phyloP scores from a whole-genome alignment of 2,329 filamentous ascomycete species.

The Chaetomiaceae sp. region DNA sequence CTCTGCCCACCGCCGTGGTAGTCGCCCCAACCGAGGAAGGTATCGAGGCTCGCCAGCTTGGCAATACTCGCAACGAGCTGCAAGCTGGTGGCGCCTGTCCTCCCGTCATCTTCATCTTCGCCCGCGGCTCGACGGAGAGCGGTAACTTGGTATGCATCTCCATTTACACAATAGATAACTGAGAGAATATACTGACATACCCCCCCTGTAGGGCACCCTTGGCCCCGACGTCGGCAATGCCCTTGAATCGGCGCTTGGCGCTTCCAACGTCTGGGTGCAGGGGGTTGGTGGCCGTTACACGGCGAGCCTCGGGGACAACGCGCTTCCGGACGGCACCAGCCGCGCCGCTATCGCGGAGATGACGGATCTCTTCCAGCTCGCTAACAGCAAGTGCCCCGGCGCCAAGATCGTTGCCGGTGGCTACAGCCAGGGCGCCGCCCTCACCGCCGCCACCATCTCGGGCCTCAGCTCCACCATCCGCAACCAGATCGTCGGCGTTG shows the following conservation, averaged over 20 bases:
- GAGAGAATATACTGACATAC: too few relatives aligned
- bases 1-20: too few relatives aligned
- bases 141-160: slow-evolving; percentile 35
- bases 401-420: slow-evolving; percentile 39
- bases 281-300: slow-evolving; percentile 39
- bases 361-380: slow-evolving; percentile 36
- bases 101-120: slow-evolving; percentile 37
- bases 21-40: too few relatives aligned
- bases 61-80: slow-evolving; percentile 19
- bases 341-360: slow-evolving; percentile 38
- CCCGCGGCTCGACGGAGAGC: slow-evolving; percentile 36
- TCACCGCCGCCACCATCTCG: slow-evolving; percentile 38
- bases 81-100: slow-evolving; percentile 31
- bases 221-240: slow-evolving; percentile 16
- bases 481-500: slow-evolving; percentile 33
- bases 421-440: slow-evolving; percentile 39
- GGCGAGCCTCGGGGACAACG: slow-evolving; percentile 19
- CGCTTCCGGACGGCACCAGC: slow-evolving; percentile 20
- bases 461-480: slow-evolving; percentile 30
- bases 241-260: too few relatives aligned
- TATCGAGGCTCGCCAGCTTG: too few relatives aligned
- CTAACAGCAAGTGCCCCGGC: slow-evolving; percentile 41
- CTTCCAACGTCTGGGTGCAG: slow-evolving; percentile 40
- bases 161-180: too few relatives aligned
- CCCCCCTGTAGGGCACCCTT: slow-evolving; percentile 1